Evolutionary conservation across 768 basidiomycete species (phyloP).

Genomic region (Termitomyces sp.): DNA sequence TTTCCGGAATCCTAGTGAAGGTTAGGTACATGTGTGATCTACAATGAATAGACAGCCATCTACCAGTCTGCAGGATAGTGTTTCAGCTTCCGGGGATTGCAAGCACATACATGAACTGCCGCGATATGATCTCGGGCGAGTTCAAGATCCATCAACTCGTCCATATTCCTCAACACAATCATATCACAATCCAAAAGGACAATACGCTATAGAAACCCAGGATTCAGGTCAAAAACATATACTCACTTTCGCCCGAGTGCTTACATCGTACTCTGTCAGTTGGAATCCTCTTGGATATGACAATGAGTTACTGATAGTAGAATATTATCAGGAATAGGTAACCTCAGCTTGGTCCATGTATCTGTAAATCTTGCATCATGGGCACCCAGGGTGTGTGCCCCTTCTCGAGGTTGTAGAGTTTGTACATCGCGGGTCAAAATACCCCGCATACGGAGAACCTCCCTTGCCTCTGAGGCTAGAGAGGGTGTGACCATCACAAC

Average conservation of each 20-base stretch:
- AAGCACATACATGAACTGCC: slow-evolving; percentile 86
- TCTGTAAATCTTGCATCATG: slow-evolving; percentile 55
- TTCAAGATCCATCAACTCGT: slow-evolving; percentile 56
- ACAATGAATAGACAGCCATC: slow-evolving; percentile 19
- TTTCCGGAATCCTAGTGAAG: slow-evolving; percentile 72
- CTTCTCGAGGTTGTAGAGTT: slow-evolving; percentile 43
- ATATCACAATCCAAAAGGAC: slow-evolving; percentile 88
- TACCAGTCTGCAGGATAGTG: slow-evolving; percentile 92
- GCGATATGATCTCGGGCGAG: slow-evolving; percentile 73
- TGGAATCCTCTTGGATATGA: slow-evolving; percentile 47
- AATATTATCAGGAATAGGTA: slow-evolving; percentile 1
- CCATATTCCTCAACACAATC: slow-evolving; percentile 80
- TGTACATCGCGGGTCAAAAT: slow-evolving; percentile 59
- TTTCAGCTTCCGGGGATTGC: slow-evolving; percentile 79
- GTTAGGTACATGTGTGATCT: not conserved
- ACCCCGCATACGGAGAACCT: slow-evolving; percentile 44
- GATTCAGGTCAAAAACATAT: not conserved
- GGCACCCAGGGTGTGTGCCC: slow-evolving; percentile 32
- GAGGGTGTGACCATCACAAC: slow-evolving; percentile 69
- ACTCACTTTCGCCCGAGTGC: slow-evolving; percentile 6
- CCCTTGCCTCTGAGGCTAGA: slow-evolving; percentile 44
- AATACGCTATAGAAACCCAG: slow-evolving; percentile 44
- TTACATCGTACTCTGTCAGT: slow-evolving; percentile 61
- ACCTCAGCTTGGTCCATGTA: slow-evolving; percentile 70
- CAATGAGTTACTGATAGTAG: not conserved